Evolutionary conservation across 2,329 filamentous ascomycete genomes (phyloP), one percentile per base, ranked within the genome.

Genomic region (Chaetothyriales sp.): DNA sequence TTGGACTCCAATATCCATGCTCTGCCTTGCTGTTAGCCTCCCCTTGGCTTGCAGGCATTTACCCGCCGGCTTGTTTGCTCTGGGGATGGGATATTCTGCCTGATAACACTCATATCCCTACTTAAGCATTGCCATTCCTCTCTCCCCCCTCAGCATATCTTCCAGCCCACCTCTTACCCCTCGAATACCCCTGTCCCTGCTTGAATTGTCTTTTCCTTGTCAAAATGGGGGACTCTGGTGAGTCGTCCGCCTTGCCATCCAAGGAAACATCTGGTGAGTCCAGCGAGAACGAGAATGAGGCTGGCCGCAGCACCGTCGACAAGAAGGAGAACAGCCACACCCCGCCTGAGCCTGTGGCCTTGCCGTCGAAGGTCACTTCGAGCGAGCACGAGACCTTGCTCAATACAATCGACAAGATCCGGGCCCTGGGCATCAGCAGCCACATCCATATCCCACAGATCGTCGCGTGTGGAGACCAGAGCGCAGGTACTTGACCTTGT

Each of bases 401-500:
- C 20, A 71, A 79, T 46, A 67, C 71, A 0, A 73, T 78, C 22
- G 73, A 79, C 56, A 65, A 68, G 0, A 64, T 82, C 0, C 71
- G 74, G 4, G 66, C 68, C 2, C 67, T 71, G 9, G 75, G 77
- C 1, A 66, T 74, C 2, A 70, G 65, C 7, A 70, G 62, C 1
- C 68, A 74, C 12, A 66, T 76, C 20, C 64, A 72, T 39, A 64
- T 77, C 0, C 75, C 76, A 1, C 73, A 77, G 56, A 68, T 79
- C 39, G 71, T 81, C 3, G 77, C 81, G 3, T 75, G 76, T 25
- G 78, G 80, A 3, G 74, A 79, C 49, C 76, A 79, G 51, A 79
- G 74, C 0, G 45, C 28, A 47, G 18, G 45, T 47, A 32, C 8
- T 5, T 7, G 10, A 18, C 5, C 15, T 15, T 39, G 10, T 15